These are phyloP conservation scores for Aspergillus hortae DNA, from an alignment of 2,329 filamentous ascomycete species.

Conservation along the genomic window DNA sequence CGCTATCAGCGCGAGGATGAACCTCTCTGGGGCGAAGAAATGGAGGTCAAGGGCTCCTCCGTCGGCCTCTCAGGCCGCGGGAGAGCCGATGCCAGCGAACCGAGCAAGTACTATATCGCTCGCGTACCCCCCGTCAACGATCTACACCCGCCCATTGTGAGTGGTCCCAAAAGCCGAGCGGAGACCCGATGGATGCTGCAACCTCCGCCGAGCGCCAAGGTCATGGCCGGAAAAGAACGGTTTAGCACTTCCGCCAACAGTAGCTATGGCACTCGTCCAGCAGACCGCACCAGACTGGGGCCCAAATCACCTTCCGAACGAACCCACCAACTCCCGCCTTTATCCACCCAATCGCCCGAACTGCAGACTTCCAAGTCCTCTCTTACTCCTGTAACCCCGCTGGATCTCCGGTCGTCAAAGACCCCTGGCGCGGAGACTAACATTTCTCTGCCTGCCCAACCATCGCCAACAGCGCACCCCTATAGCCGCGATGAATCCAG, in stretches of 20 bases:
- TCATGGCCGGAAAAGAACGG: conserved; percentile 80
- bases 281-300: conserved; percentile 9
- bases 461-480: conserved; percentile 14
- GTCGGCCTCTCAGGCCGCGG: conserved; percentile 46
- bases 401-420: background rate
- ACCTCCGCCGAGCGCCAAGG: conserved; percentile 79
- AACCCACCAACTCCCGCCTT: conserved; percentile 10
- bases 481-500: conserved; percentile 20
- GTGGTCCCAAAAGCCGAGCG: conserved; percentile 63
- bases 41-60: conserved; percentile 51
- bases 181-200: conserved; percentile 90
- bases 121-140: conserved; percentile 76
- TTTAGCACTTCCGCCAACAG: conserved; percentile 20
- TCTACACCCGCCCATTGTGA: conserved; percentile 79
- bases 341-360: conserved; percentile 4
- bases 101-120: conserved; percentile 58
- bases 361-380: background rate
- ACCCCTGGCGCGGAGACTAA: conserved; percentile 3
- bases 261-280: conserved; percentile 11
- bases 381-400: background rate
- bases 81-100: conserved; percentile 32
- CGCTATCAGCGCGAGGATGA: conserved; percentile 87
- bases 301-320: conserved; percentile 1
- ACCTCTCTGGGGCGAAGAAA: conserved; percentile 71
- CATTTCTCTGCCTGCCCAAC: background rate